phyloP scores from a whole-genome alignment of 2,329 filamentous ascomycete genomes.

The Botryotinia narcissicola region DNA sequence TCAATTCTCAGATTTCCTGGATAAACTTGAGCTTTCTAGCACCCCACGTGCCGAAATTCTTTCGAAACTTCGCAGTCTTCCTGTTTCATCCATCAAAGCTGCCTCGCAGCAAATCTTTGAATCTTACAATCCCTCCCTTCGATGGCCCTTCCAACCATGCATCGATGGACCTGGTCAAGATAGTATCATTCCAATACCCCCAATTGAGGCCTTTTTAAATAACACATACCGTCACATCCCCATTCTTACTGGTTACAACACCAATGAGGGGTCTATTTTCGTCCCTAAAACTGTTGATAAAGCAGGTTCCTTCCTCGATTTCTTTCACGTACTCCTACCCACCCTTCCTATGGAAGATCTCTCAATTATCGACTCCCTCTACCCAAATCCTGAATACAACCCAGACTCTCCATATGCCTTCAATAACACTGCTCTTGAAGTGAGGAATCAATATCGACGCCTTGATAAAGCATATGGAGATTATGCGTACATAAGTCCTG shows the following conservation, averaged over 20 bases:
- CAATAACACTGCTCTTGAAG: constrained; percentile 23
- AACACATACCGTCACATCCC: constrained; percentile 55
- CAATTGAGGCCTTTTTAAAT: constrained; percentile 57
- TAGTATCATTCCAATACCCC: constrained; percentile 55
- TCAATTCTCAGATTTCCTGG: constrained; percentile 56
- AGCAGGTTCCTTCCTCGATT: constrained; percentile 53
- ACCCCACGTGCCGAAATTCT: constrained; percentile 49
- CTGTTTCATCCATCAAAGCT: constrained; percentile 40
- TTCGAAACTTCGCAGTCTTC: constrained; percentile 47
- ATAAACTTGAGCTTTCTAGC: constrained; percentile 50
- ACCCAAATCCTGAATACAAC: constrained; percentile 55
- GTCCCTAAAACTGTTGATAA: constrained; percentile 48
- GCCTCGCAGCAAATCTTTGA: constrained; percentile 48
- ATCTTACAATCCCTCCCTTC: constrained; percentile 45
- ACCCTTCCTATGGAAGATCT: constrained; percentile 52
- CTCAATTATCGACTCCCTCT: constrained; percentile 54
- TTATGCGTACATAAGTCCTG: constrained; percentile 63
- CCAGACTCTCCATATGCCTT: constrained; percentile 33
- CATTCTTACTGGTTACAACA: constrained; percentile 68
- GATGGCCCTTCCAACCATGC: constrained; percentile 68
- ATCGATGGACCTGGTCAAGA: constrained; percentile 51
- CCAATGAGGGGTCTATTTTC: constrained; percentile 66
- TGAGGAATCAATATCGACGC: constrained; percentile 56
- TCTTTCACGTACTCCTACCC: constrained; percentile 63
- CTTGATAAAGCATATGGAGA: constrained; percentile 61